Percentiles rank a stretch among this genome's conserved stretches.
phyloP scores from a whole-genome alignment of 441 rosid genomes.

The Euphorbia corollata region DNA sequence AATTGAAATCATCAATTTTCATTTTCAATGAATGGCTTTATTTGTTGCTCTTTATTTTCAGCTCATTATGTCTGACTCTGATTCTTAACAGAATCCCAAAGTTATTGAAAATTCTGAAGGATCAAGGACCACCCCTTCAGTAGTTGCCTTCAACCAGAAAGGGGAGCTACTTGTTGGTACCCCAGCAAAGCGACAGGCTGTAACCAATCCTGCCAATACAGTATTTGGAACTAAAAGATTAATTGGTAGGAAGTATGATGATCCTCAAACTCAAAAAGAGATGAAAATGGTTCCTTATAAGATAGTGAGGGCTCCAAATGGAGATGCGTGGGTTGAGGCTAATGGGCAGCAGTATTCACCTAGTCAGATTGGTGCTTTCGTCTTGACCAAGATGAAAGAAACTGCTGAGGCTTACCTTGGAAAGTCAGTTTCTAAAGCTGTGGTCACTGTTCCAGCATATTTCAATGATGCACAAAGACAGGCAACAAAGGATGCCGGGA shows the following conservation, averaged over 20 bases:
- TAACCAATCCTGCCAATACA: conserved; percentile 78
- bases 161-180: conserved; percentile 84
- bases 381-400: conserved; percentile 83
- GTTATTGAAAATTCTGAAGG: conserved; percentile 90
- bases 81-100: conserved; percentile 51
- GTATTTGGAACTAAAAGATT: conserved; percentile 72
- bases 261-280: conserved; percentile 76
- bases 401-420: conserved; percentile 82
- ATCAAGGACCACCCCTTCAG: conserved; percentile 80
- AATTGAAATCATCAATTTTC: conserved; percentile 5
- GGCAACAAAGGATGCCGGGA: conserved; percentile 90
- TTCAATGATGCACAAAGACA: conserved; percentile 93
- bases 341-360: conserved; percentile 84
- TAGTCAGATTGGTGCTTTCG: conserved; percentile 72
- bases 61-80: conserved; percentile 2
- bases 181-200: conserved; percentile 92
- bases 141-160: conserved; percentile 68
- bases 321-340: conserved; percentile 89
- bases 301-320: conserved; percentile 81
- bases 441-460: conserved; percentile 80
- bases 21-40: background rate
- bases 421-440: conserved; percentile 61
- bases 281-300: conserved; percentile 93
- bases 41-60: background rate
- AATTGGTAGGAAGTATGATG: conserved; percentile 73